A percentile compares a stretch with the other conserved stretches of the same genome.
These are phyloP conservation scores for Pseudomassariella vexata DNA, from an alignment of 2,329 filamentous ascomycete genomes.

Conservation along the genomic window DNA sequence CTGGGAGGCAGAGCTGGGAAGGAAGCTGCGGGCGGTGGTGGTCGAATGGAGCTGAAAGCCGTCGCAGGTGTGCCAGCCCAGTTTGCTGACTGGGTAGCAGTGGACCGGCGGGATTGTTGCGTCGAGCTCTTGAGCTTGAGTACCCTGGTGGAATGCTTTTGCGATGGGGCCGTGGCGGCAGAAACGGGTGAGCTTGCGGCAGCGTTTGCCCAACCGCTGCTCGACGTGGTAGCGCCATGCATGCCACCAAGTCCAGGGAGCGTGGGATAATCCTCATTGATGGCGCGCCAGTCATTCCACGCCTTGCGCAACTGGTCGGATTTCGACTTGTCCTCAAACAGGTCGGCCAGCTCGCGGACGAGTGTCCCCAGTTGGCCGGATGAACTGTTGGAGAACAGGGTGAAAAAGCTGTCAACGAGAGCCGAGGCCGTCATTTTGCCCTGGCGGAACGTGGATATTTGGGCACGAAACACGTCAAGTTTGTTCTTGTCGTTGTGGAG, in stretches of 20 bases:
- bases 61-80: too few species aligned
- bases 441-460: slow-evolving; percentile 73
- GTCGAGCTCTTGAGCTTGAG: slow-evolving; percentile 52
- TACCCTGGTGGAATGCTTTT: slow-evolving; percentile 48
- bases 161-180: slow-evolving; percentile 31
- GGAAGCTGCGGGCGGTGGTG: slow-evolving; percentile 13
- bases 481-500: slow-evolving; percentile 73
- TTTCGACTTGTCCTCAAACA: slow-evolving; percentile 80
- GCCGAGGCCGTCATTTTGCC: slow-evolving; percentile 65
- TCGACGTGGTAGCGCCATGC: slow-evolving; percentile 52
- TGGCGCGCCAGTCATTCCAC: slow-evolving; percentile 93
- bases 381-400: slow-evolving; percentile 72
- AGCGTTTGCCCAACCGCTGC: slow-evolving; percentile 54
- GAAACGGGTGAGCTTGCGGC: slow-evolving; percentile 54
- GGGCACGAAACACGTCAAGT: slow-evolving; percentile 68
- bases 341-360: slow-evolving; percentile 83
- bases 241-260: slow-evolving; percentile 70
- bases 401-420: slow-evolving; percentile 82
- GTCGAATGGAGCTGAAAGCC: slow-evolving; percentile 6
- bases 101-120: slow-evolving; percentile 29
- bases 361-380: slow-evolving; percentile 80
- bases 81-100: slow-evolving; percentile 15
- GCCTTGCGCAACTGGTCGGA: slow-evolving; percentile 69
- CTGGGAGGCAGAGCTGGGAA: slow-evolving; percentile 23
- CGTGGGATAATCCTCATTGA: slow-evolving; percentile 92